A percentile compares a stretch with the other conserved stretches of the same genome.
phyloP scores from a whole-genome alignment of 164 flowering plant species.

The Magnolia sinica region DNA sequence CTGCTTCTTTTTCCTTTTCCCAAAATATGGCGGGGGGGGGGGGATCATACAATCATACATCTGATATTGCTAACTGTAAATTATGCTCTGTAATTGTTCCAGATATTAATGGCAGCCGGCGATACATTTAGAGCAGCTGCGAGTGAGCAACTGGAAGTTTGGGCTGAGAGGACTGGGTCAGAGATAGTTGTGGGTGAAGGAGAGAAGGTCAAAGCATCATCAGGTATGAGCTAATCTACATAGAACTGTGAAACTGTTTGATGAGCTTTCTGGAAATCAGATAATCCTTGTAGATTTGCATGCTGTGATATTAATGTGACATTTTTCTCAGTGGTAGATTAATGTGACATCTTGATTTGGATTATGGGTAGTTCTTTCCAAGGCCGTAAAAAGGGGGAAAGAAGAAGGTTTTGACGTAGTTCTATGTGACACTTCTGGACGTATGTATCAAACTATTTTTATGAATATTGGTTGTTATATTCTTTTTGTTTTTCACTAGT shows the following conservation, averaged over 20 bases:
- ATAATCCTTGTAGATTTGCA: neutral
- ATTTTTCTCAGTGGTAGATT: neutral
- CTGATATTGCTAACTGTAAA: neutral
- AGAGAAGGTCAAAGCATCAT: slow-evolving; percentile 80
- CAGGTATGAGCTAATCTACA: slow-evolving; percentile 45
- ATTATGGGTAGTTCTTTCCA: slow-evolving; percentile 80
- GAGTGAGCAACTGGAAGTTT: slow-evolving; percentile 89
- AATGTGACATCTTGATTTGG: slow-evolving; percentile 43
- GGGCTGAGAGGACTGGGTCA: slow-evolving; percentile 93
- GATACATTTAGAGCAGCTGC: slow-evolving; percentile 99
- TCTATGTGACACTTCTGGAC: slow-evolving; percentile 96
- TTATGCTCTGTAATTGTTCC: slow-evolving; percentile 23
- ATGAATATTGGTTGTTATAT: neutral
- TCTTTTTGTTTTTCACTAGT: slow-evolving; percentile 4
- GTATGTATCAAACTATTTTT: slow-evolving; percentile 41
- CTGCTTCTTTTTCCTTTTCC: neutral
- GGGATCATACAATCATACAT: neutral
- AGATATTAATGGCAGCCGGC: slow-evolving; percentile 97
- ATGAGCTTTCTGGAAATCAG: neutral
- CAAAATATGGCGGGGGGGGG: no score
- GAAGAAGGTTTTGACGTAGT: slow-evolving; percentile 77
- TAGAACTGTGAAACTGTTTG: neutral
- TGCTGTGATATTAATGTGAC: neutral
- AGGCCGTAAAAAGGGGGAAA: slow-evolving; percentile 93
- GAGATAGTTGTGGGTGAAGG: slow-evolving; percentile 82